Conservation (phyloP, 257 asterid species). For the Solanum lycopersicoides region DNA sequence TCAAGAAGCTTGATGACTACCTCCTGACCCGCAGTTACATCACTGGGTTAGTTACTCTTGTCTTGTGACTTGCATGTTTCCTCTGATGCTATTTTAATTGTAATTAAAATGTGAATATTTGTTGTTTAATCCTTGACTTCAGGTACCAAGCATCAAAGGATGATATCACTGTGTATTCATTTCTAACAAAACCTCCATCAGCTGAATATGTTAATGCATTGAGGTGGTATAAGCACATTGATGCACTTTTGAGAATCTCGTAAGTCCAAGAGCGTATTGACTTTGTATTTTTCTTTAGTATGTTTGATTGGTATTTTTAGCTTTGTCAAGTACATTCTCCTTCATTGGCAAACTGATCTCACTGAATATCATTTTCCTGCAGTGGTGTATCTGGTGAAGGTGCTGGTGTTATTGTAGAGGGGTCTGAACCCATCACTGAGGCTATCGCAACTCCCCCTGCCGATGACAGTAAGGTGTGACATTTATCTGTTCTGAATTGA, state of each 20-base stretch:
- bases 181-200: slow-evolving; percentile 50
- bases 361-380: neutral
- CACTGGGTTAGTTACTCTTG: slow-evolving; percentile 47
- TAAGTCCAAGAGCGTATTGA: slow-evolving; percentile 5
- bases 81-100: neutral
- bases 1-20: slow-evolving; percentile 86
- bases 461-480: slow-evolving; percentile 35
- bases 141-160: slow-evolving; percentile 88
- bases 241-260: slow-evolving; percentile 50
- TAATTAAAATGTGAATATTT: neutral
- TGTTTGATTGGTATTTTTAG: neutral
- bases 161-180: slow-evolving; percentile 55
- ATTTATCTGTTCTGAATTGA: neutral
- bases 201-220: slow-evolving; percentile 45
- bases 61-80: neutral
- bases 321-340: neutral
- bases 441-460: slow-evolving; percentile 57
- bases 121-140: neutral
- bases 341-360: neutral
- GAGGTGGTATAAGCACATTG: slow-evolving; percentile 55
- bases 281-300: neutral
- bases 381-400: slow-evolving; percentile 80
- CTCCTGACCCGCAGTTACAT: slow-evolving; percentile 80
- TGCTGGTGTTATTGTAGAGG: slow-evolving; percentile 44
- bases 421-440: slow-evolving; percentile 31